phyloP scores from a whole-genome alignment of 179 eudicot species.

The Spergularia azorica region DNA sequence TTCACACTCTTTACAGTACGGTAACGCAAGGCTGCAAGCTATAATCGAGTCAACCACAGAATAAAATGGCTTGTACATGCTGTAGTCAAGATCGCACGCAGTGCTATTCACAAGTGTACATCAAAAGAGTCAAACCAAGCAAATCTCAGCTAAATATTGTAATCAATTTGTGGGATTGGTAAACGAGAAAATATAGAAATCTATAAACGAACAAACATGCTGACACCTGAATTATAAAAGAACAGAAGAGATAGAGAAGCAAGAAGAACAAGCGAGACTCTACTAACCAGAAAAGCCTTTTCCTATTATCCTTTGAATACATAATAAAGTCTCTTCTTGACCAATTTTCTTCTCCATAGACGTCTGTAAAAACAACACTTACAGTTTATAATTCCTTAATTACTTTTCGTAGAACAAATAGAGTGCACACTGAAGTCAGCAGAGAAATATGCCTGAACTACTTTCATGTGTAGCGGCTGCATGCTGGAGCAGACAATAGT shows the following conservation, averaged over 20 bases:
- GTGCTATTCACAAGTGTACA: no score
- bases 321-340: slow-evolving; percentile 36
- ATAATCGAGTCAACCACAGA: background rate
- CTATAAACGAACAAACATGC: background rate
- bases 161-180: background rate
- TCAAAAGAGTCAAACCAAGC: background rate
- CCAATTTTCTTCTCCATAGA: slow-evolving; percentile 46
- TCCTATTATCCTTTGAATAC: slow-evolving; percentile 37
- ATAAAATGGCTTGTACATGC: background rate
- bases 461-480: slow-evolving; percentile 52
- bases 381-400: background rate
- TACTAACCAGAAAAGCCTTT: slow-evolving; percentile 52
- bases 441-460: slow-evolving; percentile 42
- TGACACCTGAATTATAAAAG: background rate
- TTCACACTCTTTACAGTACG: background rate
- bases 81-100: background rate
- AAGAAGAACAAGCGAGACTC: background rate
- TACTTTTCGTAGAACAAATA: background rate
- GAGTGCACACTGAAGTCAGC: background rate
- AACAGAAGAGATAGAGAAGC: background rate
- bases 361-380: slow-evolving; percentile 31
- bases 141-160: background rate
- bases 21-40: no score
- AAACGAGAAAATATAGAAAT: background rate
- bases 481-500: slow-evolving; percentile 50